These are phyloP conservation scores for Penicillium daleae DNA, from an alignment of 495 filamentous ascomycete species.

Conservation along the genomic window DNA sequence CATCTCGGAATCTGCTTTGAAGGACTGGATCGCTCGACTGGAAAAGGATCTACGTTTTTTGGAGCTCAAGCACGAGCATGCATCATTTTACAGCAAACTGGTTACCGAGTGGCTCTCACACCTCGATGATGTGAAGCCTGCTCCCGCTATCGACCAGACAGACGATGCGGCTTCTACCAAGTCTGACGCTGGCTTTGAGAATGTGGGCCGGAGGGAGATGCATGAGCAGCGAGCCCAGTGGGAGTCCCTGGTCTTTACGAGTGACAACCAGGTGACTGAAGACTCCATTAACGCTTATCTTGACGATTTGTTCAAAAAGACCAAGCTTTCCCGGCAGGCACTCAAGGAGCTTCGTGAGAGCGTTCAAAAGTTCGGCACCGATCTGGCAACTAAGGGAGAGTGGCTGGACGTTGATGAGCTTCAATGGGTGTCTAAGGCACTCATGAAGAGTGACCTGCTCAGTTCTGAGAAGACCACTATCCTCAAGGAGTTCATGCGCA, in stretches of 20 bases:
- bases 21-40: conserved; percentile 52
- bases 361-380: conserved; percentile 49
- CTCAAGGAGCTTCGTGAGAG: conserved; percentile 47
- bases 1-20: conserved; percentile 49
- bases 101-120: conserved; percentile 64
- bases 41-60: conserved; percentile 54
- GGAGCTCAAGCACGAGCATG: conserved; percentile 62
- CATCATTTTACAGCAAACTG: conserved; percentile 61
- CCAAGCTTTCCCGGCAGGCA: conserved; percentile 43
- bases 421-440: conserved; percentile 55
- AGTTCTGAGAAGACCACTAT: conserved; percentile 61
- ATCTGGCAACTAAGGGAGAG: conserved; percentile 35
- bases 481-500: conserved; percentile 62
- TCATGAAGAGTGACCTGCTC: conserved; percentile 60
- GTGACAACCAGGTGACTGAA: conserved; percentile 47
- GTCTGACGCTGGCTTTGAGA: conserved; percentile 32
- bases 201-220: conserved; percentile 51
- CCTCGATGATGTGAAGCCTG: conserved; percentile 28
- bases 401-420: conserved; percentile 45
- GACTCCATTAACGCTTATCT: conserved; percentile 55
- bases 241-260: conserved; percentile 62
- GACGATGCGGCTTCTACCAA: conserved; percentile 15
- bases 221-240: conserved; percentile 55
- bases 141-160: conserved; percentile 1
- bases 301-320: conserved; percentile 51